Percentiles rank a stretch among this genome's conserved stretches.
Conservation (phyloP, 1,139 yeast genomes). For the Scheffersomyces stambukii region DNA sequence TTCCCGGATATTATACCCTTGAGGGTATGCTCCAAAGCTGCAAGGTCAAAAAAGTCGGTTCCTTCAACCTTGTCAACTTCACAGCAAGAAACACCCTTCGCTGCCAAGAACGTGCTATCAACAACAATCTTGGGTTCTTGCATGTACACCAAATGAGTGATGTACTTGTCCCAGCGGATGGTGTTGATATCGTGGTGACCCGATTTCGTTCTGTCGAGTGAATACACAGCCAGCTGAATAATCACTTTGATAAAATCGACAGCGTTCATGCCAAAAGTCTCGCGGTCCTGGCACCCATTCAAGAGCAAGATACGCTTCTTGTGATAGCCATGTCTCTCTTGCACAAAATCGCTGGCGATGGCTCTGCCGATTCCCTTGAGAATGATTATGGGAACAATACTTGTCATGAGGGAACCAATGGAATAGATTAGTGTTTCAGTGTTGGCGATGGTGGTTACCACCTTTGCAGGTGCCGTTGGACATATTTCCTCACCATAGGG, state of each 20-base stretch:
- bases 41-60: slow-evolving; percentile 31
- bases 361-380: slow-evolving; percentile 71
- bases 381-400: slow-evolving; percentile 72
- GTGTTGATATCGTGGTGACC: slow-evolving; percentile 8
- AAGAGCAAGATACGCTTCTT: slow-evolving; percentile 51
- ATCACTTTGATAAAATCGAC: slow-evolving; percentile 53
- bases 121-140: slow-evolving; percentile 44
- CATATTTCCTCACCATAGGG: slow-evolving; percentile 87
- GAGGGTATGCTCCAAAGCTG: slow-evolving; percentile 17
- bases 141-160: slow-evolving; percentile 57
- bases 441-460: slow-evolving; percentile 45
- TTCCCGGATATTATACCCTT: slow-evolving; percentile 4
- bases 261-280: slow-evolving; percentile 66
- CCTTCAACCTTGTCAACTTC: slow-evolving; percentile 27
- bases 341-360: slow-evolving; percentile 36
- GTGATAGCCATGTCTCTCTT: slow-evolving; percentile 11
- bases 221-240: slow-evolving; percentile 45
- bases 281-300: slow-evolving; percentile 74
- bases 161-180: slow-evolving; percentile 44
- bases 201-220: slow-evolving; percentile 17
- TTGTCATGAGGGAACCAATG: slow-evolving; percentile 86
- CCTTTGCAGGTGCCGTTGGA: slow-evolving; percentile 71
- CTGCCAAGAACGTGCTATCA: slow-evolving; percentile 30
- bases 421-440: slow-evolving; percentile 67
- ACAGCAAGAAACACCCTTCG: slow-evolving; percentile 45